Percentiles rank a stretch among this genome's conserved stretches.
Evolutionary conservation across 768 basidiomycete species (phyloP).

Genomic region (Rhizopogon sp.): DNA sequence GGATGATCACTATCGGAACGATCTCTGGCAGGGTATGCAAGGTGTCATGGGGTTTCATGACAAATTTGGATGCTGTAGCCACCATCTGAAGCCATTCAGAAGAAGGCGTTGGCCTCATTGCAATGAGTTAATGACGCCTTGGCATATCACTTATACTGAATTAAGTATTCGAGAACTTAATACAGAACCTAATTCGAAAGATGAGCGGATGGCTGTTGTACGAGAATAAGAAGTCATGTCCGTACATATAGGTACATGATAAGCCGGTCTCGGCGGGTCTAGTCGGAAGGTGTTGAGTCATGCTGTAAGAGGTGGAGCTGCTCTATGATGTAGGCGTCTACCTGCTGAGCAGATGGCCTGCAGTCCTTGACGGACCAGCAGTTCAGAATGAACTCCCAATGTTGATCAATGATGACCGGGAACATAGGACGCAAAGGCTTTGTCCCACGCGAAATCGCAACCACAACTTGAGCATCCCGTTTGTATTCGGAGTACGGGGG

Average conservation of each 20-base stretch:
- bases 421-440: background rate
- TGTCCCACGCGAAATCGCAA: constrained; percentile 3
- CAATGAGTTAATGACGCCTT: background rate
- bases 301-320: background rate
- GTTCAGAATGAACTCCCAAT: constrained; percentile 6
- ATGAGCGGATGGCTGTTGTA: background rate
- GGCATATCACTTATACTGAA: background rate
- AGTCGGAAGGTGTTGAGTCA: too few relatives aligned
- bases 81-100: background rate
- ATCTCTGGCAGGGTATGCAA: background rate
- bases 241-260: background rate
- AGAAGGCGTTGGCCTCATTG: background rate
- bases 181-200: background rate
- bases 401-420: background rate
- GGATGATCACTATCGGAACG: background rate
- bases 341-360: background rate
- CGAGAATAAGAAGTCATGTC: too few relatives aligned
- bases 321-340: constrained; percentile 26
- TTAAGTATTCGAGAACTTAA: background rate
- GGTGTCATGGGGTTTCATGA: background rate
- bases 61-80: background rate
- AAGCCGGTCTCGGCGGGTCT: background rate
- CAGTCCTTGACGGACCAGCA: constrained; percentile 15
- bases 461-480: constrained; percentile 7
- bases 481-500: constrained; percentile 3